Percentiles rank a stretch among this genome's conserved stretches.
Conservation (phyloP, 2,329 filamentous ascomycete species). For the Xylariaceae sp. region DNA sequence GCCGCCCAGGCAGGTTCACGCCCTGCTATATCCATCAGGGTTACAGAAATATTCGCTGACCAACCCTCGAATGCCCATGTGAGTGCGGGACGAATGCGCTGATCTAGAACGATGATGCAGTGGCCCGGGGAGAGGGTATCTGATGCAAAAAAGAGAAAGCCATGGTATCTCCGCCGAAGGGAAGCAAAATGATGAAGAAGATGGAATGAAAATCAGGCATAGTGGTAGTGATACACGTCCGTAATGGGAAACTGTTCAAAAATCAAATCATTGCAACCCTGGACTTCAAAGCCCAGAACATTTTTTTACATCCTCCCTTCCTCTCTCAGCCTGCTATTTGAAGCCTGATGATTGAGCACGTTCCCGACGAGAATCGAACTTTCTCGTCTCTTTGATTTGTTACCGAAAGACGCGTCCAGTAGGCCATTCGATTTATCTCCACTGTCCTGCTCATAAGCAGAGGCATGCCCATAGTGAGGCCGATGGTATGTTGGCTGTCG, state of each 20-base stretch:
- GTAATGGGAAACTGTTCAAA: too few species aligned
- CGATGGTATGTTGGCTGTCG: constrained; percentile 35
- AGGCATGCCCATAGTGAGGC: constrained; percentile 27
- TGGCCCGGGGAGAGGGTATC: constrained; percentile 6
- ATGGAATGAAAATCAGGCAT: constrained; percentile 10
- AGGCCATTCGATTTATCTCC: constrained; percentile 23
- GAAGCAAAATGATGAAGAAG: constrained; percentile 8
- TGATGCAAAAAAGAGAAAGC: constrained; percentile 11
- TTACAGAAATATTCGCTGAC: constrained; percentile 10
- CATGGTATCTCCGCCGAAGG: constrained; percentile 16
- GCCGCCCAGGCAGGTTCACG: too few species aligned
- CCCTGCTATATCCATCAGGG: too few species aligned
- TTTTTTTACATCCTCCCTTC: constrained; percentile 38
- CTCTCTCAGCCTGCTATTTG: constrained; percentile 50
- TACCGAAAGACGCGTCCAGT: constrained; percentile 34
- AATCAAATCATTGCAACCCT: constrained; percentile 11
- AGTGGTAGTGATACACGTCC: constrained; percentile 13
- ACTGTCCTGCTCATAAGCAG: constrained; percentile 29
- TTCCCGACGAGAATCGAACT: constrained; percentile 54
- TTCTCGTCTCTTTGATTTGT: constrained; percentile 49
- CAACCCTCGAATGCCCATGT: constrained; percentile 8
- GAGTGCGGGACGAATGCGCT: constrained; percentile 7
- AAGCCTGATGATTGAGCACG: constrained; percentile 44
- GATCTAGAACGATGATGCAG: constrained; percentile 12
- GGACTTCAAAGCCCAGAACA: constrained; percentile 1